Base-by-base conservation (phyloP, 441 rosid species). In the Jatropha podagrica region DNA sequence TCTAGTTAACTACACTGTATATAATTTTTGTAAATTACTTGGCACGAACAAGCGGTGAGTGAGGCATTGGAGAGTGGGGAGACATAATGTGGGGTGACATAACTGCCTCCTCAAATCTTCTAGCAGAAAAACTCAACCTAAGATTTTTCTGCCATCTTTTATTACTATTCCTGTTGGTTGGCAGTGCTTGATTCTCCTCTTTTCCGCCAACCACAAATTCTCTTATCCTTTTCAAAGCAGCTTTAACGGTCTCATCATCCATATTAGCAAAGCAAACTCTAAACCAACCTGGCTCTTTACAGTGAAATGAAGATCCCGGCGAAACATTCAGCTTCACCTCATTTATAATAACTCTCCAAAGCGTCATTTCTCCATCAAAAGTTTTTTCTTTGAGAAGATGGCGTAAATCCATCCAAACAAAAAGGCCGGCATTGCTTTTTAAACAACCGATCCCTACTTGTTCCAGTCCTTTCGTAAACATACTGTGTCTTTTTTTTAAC, bases 221-320 rank as follows among this genome's bases (percentile, higher is more conserved):
- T 72, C 68, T 80, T 23, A 96, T 93, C 85, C 97, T 92, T 48
- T 76, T 74, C 75, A 93, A 61, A 20, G 99, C 97, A 0, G 81
- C 69, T 59, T 88, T 88, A 89, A 84, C 81, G 2, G 96, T 93
- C 74, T 78, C 81, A 17, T 87, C 88, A 68, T 92, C 93, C 95
- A 93, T 92, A 70, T 92, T 95, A 4, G 98, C 98, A 38, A 95
- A 85, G 81, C 99, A 93, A 40, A 91, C 99, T 74, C 97, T 85
- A 68, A 91, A 95, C 99, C 97, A 95, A 10, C 99, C 96, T 1
- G 95, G 98, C 74, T 88, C 95, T 0, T 74, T 72, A 79, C 98
- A 93, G 65, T 93, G 96, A 74, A 92, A 95, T 10, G 99, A 91
- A 37, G 87, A 86, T 15, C 99, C 97, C 0, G 95, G 95, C 6